A percentile compares a stretch with the other conserved stretches of the same genome.
Conservation (phyloP, 73 alveolate genomes). For the Breviolum minutum region DNA sequence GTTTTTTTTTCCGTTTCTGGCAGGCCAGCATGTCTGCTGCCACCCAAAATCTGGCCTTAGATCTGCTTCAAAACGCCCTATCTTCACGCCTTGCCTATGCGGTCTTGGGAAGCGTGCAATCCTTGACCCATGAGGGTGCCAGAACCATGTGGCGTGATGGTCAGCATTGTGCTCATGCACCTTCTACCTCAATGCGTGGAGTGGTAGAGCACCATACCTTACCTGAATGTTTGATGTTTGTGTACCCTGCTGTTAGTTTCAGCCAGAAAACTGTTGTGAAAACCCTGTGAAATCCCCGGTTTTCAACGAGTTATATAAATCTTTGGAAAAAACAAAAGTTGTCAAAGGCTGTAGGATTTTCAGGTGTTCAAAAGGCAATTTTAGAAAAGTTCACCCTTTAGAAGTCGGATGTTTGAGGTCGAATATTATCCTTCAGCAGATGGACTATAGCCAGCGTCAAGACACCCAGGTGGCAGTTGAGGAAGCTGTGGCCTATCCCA, state of each 20-base stretch:
- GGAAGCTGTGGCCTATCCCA: slow-evolving; percentile 76
- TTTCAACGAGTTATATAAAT: no score
- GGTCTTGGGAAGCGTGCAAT: slow-evolving; percentile 78
- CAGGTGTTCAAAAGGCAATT: no score
- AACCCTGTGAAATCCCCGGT: no score
- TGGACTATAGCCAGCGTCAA: slow-evolving; percentile 91
- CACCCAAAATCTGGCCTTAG: slow-evolving; percentile 81
- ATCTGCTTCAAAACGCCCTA: slow-evolving; percentile 63
- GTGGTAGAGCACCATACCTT: slow-evolving; percentile 65
- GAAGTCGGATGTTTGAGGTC: background rate
- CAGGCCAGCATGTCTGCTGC: slow-evolving; percentile 95
- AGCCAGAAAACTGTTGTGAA: no score
- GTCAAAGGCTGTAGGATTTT: no score
- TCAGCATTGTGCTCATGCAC: slow-evolving; percentile 84
- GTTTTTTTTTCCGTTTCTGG: background rate
- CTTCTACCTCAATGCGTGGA: slow-evolving; percentile 76
- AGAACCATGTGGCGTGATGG: slow-evolving; percentile 95
- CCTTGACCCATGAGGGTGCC: slow-evolving; percentile 82
- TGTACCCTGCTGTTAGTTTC: background rate
- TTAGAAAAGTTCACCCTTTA: no score
- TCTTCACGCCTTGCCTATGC: slow-evolving; percentile 80
- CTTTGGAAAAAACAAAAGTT: no score
- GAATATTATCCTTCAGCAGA: slow-evolving; percentile 60
- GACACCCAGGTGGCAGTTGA: slow-evolving; percentile 90
- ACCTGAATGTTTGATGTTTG: slow-evolving; percentile 51